Evolutionary conservation across 2,329 filamentous ascomycete genomes (phyloP), one percentile per base, ranked within the genome.

Genomic region (Aspergillus sp.): DNA sequence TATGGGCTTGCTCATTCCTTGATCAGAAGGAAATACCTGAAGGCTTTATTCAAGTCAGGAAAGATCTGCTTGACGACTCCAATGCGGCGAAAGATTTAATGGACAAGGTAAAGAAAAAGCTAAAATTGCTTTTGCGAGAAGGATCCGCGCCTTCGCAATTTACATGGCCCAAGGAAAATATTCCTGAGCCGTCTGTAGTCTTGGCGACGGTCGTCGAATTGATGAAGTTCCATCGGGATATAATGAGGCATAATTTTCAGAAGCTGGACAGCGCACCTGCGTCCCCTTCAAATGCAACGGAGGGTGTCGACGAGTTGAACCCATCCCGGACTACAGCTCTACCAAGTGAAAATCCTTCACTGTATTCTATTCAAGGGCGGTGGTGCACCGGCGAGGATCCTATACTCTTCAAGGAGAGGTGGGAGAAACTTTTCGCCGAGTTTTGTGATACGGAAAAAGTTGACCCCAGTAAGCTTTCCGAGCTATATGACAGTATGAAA

Each of bases 91-190:
- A 99, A 74, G 95, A 99, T 72, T 92, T 96, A 70, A 99, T 97
- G 90, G 96, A 99, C 77, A 97, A 96, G 76, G 95, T 99, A 56
- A 99, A 99, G 83, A 99, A 99, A 84, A 97, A 96, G 85, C 84
- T 99, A 27, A 99, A 99, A 78, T 88, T 91, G 1, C 82, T 99
- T 19, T 77, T 99, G 57, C 87, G 95, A 31, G 90, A 96, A 73
- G 95, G 93, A n/a, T 90, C 95, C 69, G 90, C 93, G 1, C 95
- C 95, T 9, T 87, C 93, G 17, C 92, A 99, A 69, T 99, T 99
- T 71, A 91, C 95, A n/a, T 99, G 95, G 95, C 95, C 95, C 2
- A 85, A 86, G 64, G 86, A 91, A 43, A 93, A 95, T 64, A 95
- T 95, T 77, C 91, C 93, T 2, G 95, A 99, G 72, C 95, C 95